A percentile compares a stretch with the other conserved stretches of the same genome.
Evolutionary conservation across 768 basidiomycete species (phyloP).

Genomic region (Calocybe cyanea): DNA sequence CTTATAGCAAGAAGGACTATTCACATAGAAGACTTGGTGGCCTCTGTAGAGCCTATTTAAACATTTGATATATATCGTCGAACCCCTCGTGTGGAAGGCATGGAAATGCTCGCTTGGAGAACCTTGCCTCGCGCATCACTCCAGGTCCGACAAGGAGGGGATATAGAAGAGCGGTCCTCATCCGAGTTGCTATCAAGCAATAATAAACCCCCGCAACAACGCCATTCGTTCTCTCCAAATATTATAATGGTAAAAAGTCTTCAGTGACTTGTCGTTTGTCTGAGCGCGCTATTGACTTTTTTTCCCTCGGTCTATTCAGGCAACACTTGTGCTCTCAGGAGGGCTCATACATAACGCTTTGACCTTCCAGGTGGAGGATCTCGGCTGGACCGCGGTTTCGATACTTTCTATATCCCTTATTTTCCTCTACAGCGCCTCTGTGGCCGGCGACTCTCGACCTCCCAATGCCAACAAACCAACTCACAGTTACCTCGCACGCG

Average conservation of each 20-base stretch:
- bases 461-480: background rate
- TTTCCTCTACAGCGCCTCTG: constrained; percentile 14
- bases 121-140: too few species aligned
- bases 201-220: background rate
- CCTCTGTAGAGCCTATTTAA: too few species aligned
- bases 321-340: too few species aligned
- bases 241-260: background rate
- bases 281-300: background rate
- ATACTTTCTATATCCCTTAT: constrained; percentile 12
- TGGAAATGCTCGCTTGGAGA: too few species aligned
- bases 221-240: background rate
- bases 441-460: constrained; percentile 5
- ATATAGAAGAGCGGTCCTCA: too few species aligned
- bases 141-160: too few species aligned
- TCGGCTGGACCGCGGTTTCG: constrained; percentile 13
- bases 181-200: too few species aligned
- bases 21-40: too few species aligned
- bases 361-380: constrained; percentile 12
- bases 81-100: too few species aligned
- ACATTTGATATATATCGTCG: too few species aligned
- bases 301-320: background rate
- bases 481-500: constrained; percentile 18
- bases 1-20: too few species aligned
- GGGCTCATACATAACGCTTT: constrained; percentile 3
- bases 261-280: background rate